A percentile compares a stretch with the other conserved stretches of the same genome.
These are phyloP conservation scores for Hortiboletus campestris DNA, from an alignment of 768 basidiomycete genomes.

Conservation along the genomic window DNA sequence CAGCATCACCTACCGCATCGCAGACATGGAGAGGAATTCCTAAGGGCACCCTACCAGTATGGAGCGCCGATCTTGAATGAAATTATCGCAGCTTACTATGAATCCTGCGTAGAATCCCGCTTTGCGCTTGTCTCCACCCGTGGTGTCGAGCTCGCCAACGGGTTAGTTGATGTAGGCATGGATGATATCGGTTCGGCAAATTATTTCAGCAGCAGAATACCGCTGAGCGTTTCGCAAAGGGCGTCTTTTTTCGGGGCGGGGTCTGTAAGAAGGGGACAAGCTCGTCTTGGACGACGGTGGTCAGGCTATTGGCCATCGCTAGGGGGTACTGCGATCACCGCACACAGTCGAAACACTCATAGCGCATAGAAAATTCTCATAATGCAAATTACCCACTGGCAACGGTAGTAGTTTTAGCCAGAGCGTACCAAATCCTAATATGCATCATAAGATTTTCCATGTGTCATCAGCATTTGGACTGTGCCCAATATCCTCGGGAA, in stretches of 20 bases:
- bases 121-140: slow-evolving; percentile 23
- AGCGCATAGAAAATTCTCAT: no score
- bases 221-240: slow-evolving; percentile 39
- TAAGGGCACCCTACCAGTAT: slow-evolving; percentile 22
- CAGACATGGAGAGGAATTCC: slow-evolving; percentile 71
- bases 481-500: not conserved
- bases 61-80: not conserved
- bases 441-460: no score
- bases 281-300: slow-evolving; percentile 12
- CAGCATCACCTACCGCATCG: slow-evolving; percentile 74
- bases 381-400: no score
- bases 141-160: slow-evolving; percentile 25
- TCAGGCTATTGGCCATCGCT: not conserved
- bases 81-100: slow-evolving; percentile 41
- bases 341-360: no score
- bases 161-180: slow-evolving; percentile 47
- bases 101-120: slow-evolving; percentile 69
- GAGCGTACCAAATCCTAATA: no score
- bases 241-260: slow-evolving; percentile 6
- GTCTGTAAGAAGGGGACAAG: slow-evolving; percentile 6
- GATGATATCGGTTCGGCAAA: slow-evolving; percentile 37
- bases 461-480: no score
- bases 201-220: slow-evolving; percentile 35
- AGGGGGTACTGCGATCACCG: not conserved
- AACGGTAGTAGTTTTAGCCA: no score